These are phyloP conservation scores for Prunus persica DNA, from an alignment of 306 rosid species.

Conservation along the genomic window DNA sequence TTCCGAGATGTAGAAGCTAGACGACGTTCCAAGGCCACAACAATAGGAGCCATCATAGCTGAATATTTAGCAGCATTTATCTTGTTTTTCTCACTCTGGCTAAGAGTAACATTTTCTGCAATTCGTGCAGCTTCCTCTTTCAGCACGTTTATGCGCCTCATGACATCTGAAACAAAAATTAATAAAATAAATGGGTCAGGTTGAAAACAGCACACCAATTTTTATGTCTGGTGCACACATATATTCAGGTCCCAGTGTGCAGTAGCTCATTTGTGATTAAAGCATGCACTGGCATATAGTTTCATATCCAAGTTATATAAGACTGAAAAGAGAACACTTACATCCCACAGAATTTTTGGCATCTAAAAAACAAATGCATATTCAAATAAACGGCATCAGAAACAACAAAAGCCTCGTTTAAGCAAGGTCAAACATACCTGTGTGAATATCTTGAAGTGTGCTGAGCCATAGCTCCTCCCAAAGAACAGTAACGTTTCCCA, in stretches of 20 bases:
- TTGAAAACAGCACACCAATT: background rate
- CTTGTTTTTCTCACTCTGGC: conserved; percentile 88
- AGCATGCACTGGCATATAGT: background rate
- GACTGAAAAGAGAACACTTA: background rate
- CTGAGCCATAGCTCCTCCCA: conserved; percentile 99
- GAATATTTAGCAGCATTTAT: conserved; percentile 93
- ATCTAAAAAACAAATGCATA: background rate
- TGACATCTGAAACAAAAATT: conserved; percentile 72
- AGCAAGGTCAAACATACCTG: conserved; percentile 47
- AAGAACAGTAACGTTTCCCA: conserved; percentile 94
- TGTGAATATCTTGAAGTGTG: conserved; percentile 97
- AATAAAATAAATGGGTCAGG: background rate
- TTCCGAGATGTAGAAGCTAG: conserved; percentile 89
- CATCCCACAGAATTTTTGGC: conserved; percentile 1
- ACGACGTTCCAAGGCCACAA: conserved; percentile 94
- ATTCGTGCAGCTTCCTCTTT: conserved; percentile 93
- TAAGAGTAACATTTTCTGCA: conserved; percentile 86
- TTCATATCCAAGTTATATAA: background rate
- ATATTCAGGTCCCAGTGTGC: background rate
- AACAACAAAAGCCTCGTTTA: conserved; percentile 13
- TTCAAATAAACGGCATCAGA: conserved; percentile 21
- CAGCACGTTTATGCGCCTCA: conserved; percentile 83
- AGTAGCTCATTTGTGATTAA: conserved; percentile 1
- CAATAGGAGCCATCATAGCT: conserved; percentile 99
- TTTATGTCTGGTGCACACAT: background rate